Base-by-base conservation (phyloP, 2,329 filamentous ascomycete genomes). In the Aspergillus chevalieri region DNA sequence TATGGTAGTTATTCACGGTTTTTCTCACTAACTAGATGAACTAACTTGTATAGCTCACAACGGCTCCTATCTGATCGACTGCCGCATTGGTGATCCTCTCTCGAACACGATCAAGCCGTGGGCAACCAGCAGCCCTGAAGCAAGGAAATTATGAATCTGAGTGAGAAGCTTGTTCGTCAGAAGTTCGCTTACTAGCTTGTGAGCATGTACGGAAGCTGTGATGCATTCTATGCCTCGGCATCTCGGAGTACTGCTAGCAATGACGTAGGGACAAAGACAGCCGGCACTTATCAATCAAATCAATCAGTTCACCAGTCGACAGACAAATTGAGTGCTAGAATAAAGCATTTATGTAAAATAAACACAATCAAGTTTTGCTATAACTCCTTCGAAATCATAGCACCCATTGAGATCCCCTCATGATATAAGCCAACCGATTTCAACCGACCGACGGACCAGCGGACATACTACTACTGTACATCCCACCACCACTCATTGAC, bases 131-230 rank as follows among this genome's bases (percentile, higher is more conserved):
- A 54, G 46, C n/a, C 45, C 60, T 33, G 61, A 65, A n/a, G 72
- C 69, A 1, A 69, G 74, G 34, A 69, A 64, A 46, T 51, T 77
- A 30, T 78, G 74, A 66, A 67, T 46, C 53, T 77, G 42, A 77
- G 73, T 43, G 75, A 78, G 57, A 62, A 69, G 46, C 54, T 76
- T 19, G 69, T 75, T 3, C 66, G 65, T 1, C 60, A 70, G 47
- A 61, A 65, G 33, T 74, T 75, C 24, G 21, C 43, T 17, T 61
- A 60, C 47, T 55, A 38, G n/a, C 14, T 38, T 38, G 34, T 38
- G 4, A 38, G 34, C 34, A 3, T 6, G 34, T 36, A 17, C 9
- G 15, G 15, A 14, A 15, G 3, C n/a, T 38, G 34, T n/a, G 17
- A 38, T 38, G 34, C 26, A 28, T 30, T 30, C 26, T 30, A 4